Evolutionary conservation across 176 grass and related monocot species (phyloP), one percentile per base, ranked within the genome.

Genomic region (Ensete ventricosum): DNA sequence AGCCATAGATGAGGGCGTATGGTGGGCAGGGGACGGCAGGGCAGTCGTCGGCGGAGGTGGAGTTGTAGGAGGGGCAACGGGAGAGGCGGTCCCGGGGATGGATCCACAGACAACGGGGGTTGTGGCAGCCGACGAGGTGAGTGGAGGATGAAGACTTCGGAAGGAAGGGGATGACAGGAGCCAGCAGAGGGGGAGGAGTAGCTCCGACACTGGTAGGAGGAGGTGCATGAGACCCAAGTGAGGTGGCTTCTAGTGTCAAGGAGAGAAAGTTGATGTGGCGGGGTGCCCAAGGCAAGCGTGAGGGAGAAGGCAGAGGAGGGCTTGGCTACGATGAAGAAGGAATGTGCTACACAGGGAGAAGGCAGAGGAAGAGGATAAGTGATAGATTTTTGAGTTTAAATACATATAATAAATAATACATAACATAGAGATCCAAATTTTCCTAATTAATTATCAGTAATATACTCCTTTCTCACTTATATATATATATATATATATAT

Each of bases 201-300:
- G 68, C 84, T 83, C 71, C 80, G 74, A 75, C 93, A 97, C 48
- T 81, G 19, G 83, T 92, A 97, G 60, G 73, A 80, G 52, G 75
- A 34, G 16, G 90, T 92, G 89, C 90, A 96, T 4, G 93, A 87
- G 3, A 96, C 48, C 89, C 89, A 96, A 1, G 78, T 84, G 76
- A 96, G 83, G 25, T 90, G 89, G 83, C 87, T 87, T 52, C 87
- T 87, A 43, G 93, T 90, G 83, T 96, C 93, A 21, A 96, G 89
- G 25, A 96, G 80, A 0, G 87, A 73, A 23, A 96, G 77, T 51
- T 72, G 50, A 22, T 79, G 89, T 19, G 90, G 85, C 69, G 90
- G 89, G 59, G 87, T 86, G 76, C 93, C 93, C 67, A 96, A 77
- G 9, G 79, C 78, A 50, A 90, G 70, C 29, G 81, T 71, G 85